phyloP scores from a whole-genome alignment of 345 rosid genomes.

The Dovyalis caffra region DNA sequence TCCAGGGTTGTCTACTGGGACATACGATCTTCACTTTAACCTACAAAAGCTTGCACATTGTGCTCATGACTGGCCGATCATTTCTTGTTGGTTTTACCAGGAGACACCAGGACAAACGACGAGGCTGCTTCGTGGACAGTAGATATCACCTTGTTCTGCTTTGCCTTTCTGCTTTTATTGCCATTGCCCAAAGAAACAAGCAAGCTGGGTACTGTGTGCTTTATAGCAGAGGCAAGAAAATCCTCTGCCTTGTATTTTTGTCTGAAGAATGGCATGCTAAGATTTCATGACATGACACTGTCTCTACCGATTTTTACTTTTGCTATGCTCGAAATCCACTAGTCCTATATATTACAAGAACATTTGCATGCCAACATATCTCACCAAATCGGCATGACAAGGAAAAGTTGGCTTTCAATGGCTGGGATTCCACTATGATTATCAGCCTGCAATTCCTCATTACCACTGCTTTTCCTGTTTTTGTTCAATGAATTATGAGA shows the following conservation, averaged over 20 bases:
- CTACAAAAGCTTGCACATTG: not conserved
- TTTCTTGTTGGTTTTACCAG: not conserved
- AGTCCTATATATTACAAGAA: no score
- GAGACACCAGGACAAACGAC: not conserved
- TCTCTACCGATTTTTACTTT: not conserved
- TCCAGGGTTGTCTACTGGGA: not conserved
- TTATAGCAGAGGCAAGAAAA: not conserved
- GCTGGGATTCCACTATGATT: not conserved
- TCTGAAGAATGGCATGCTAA: conserved; percentile 1
- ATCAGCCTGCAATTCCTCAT: not conserved
- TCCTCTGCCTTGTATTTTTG: not conserved
- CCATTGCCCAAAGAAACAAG: not conserved
- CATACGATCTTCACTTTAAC: not conserved
- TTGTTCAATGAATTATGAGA: not conserved
- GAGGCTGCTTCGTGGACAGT: not conserved
- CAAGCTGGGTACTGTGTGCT: not conserved
- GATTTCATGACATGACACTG: not conserved
- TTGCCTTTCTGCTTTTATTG: not conserved
- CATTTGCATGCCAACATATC: not conserved
- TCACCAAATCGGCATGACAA: not conserved
- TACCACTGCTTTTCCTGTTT: not conserved
- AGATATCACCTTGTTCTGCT: not conserved
- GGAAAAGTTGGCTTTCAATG: not conserved
- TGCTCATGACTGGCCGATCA: not conserved
- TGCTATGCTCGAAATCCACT: not conserved